Percentiles rank a stretch among this genome's conserved stretches.
Evolutionary conservation across 2,329 filamentous ascomycete species (phyloP).

Genomic region (Zalaria sp.): DNA sequence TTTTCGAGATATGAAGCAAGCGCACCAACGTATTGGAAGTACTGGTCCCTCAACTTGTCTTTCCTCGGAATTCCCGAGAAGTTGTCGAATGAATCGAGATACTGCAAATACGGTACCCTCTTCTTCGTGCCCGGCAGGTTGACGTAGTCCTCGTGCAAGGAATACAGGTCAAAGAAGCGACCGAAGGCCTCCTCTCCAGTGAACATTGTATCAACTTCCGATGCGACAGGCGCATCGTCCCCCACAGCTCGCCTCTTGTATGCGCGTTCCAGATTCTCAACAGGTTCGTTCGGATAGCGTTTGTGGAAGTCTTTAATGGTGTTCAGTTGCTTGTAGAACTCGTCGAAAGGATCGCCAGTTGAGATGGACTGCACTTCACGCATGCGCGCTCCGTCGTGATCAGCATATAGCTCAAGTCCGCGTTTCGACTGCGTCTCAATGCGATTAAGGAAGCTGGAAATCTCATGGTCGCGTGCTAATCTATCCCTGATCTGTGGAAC

Average conservation of each 20-base stretch:
- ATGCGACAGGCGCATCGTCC: constrained; percentile 43
- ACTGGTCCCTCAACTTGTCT: constrained; percentile 84
- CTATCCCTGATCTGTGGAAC: constrained; percentile 63
- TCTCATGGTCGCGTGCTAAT: constrained; percentile 81
- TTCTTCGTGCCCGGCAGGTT: constrained; percentile 74
- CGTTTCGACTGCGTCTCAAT: constrained; percentile 76
- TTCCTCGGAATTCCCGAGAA: constrained; percentile 65
- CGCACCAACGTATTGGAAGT: constrained; percentile 76
- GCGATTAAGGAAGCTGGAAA: constrained; percentile 71
- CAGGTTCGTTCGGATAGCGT: constrained; percentile 83
- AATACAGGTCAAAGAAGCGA: constrained; percentile 79
- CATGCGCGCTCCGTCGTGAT: constrained; percentile 55
- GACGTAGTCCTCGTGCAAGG: constrained; percentile 72
- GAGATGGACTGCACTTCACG: constrained; percentile 75
- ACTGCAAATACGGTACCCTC: constrained; percentile 78
- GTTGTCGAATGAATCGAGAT: constrained; percentile 78
- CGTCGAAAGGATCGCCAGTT: constrained; percentile 72
- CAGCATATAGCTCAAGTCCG: constrained; percentile 71
- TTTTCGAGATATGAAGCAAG: constrained; percentile 73
- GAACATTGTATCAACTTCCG: constrained; percentile 79
- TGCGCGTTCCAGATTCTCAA: constrained; percentile 86
- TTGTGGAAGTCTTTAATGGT: constrained; percentile 79
- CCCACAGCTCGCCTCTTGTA: constrained; percentile 62
- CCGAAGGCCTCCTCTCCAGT: constrained; percentile 91
- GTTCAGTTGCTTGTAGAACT: constrained; percentile 76